Conservation (phyloP, 495 filamentous ascomycete species). For the Trichoderma reesei region DNA sequence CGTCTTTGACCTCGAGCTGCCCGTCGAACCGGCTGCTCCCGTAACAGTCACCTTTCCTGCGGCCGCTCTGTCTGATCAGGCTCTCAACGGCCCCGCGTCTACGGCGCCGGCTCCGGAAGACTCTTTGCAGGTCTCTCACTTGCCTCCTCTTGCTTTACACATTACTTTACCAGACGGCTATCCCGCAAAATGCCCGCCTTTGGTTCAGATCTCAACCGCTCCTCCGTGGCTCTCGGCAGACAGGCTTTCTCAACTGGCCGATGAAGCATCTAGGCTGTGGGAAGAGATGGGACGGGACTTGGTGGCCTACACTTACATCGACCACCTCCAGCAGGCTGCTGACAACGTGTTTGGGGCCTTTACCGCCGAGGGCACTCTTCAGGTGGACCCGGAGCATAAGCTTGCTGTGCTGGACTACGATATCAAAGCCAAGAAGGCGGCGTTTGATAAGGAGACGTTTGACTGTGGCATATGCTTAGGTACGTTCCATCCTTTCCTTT, state of each 20-base stretch:
- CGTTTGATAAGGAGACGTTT: constrained; percentile 77
- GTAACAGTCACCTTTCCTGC: constrained; percentile 61
- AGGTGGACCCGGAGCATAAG: constrained; percentile 51
- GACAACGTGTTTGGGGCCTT: constrained; percentile 69
- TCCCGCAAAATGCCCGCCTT: constrained; percentile 56
- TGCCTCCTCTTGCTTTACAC: constrained; percentile 63
- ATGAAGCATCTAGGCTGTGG: constrained; percentile 60
- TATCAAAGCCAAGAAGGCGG: constrained; percentile 55
- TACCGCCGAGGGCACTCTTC: constrained; percentile 39
- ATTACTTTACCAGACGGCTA: constrained; percentile 68
- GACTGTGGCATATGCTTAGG: constrained; percentile 80
- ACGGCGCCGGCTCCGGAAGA: constrained; percentile 28
- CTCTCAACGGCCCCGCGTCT: constrained; percentile 11
- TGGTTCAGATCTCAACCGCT: constrained; percentile 50
- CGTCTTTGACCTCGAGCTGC: constrained; percentile 59
- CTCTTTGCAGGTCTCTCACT: constrained; percentile 55
- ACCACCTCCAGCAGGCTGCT: constrained; percentile 70
- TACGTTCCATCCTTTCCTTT: constrained; percentile 17
- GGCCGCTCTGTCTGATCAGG: constrained; percentile 29
- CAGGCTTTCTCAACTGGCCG: constrained; percentile 47
- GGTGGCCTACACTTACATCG: constrained; percentile 78
- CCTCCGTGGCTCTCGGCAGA: constrained; percentile 61
- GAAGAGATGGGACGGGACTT: constrained; percentile 68
- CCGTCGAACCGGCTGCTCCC: constrained; percentile 58
- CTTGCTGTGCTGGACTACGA: constrained; percentile 72